phyloP scores from a whole-genome alignment of 2,329 filamentous ascomycete genomes.

The Aspergillus eucalypticola region DNA sequence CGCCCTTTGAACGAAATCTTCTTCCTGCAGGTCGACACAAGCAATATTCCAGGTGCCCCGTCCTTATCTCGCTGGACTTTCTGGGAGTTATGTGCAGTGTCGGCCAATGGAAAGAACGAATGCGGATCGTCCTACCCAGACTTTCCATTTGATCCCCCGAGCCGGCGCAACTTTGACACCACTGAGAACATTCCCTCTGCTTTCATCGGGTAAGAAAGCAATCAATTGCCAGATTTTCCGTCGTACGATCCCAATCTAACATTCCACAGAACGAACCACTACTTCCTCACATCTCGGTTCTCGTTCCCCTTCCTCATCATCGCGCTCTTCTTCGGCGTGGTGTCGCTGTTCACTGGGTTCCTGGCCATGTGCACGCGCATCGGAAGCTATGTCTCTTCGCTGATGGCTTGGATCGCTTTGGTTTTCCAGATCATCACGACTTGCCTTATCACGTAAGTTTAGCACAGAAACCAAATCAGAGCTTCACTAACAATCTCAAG shows the following conservation, averaged over 20 bases:
- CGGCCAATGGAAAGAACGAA: conserved; percentile 55
- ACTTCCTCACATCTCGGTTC: conserved; percentile 86
- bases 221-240: conserved; percentile 1
- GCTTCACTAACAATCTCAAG: conserved; percentile 40
- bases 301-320: conserved; percentile 91
- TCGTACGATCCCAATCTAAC: background rate
- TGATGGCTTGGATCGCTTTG: conserved; percentile 55
- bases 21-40: conserved; percentile 80
- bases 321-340: conserved; percentile 70
- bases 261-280: conserved; percentile 56
- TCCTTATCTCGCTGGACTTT: conserved; percentile 80
- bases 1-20: conserved; percentile 72
- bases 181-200: conserved; percentile 52
- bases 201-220: conserved; percentile 53
- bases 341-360: conserved; percentile 48
- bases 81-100: conserved; percentile 74
- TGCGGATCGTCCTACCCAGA: conserved; percentile 66
- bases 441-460: conserved; percentile 63
- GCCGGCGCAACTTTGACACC: conserved; percentile 60
- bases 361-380: conserved; percentile 56
- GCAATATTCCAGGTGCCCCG: conserved; percentile 68
- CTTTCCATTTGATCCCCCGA: conserved; percentile 65
- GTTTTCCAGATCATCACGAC: conserved; percentile 61
- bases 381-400: conserved; percentile 52
- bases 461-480: background rate